Evolutionary conservation across 164 flowering plant genomes (phyloP).

Genomic region (Vitis cinerea): DNA sequence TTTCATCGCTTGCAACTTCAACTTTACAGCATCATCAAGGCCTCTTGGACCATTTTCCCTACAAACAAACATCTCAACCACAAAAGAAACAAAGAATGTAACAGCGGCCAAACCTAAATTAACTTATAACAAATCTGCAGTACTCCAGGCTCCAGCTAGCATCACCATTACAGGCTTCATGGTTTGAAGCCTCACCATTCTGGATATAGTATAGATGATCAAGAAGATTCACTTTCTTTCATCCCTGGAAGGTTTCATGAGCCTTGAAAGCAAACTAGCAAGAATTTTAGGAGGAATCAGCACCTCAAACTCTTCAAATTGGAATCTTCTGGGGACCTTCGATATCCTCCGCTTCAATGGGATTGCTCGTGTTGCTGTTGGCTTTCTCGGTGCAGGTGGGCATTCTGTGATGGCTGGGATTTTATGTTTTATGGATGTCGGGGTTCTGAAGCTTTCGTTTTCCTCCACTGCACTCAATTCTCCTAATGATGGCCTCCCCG

Average conservation of each 20-base stretch:
- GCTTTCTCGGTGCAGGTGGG: slow-evolving; percentile 41
- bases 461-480: background rate
- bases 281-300: too few relatives aligned
- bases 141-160: too few relatives aligned
- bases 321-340: slow-evolving; percentile 23
- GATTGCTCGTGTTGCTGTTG: slow-evolving; percentile 11
- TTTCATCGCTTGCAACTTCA: background rate
- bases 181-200: too few relatives aligned
- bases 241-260: too few relatives aligned
- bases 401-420: slow-evolving; percentile 33
- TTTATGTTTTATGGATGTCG: slow-evolving; percentile 35
- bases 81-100: background rate
- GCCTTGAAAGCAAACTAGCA: too few relatives aligned
- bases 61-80: background rate
- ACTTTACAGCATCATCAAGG: slow-evolving; percentile 2
- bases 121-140: too few relatives aligned
- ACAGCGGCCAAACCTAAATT: too few relatives aligned
- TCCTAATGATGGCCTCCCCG: slow-evolving; percentile 3
- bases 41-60: too few relatives aligned
- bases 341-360: background rate
- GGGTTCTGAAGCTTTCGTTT: slow-evolving; percentile 40
- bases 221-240: too few relatives aligned
- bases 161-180: too few relatives aligned
- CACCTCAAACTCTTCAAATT: too few relatives aligned
- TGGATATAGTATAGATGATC: too few relatives aligned